A percentile compares a stretch with the other conserved stretches of the same genome.
These are phyloP conservation scores for Trematosphaeria pertusa DNA, from an alignment of 2,329 filamentous ascomycete species.

Conservation along the genomic window DNA sequence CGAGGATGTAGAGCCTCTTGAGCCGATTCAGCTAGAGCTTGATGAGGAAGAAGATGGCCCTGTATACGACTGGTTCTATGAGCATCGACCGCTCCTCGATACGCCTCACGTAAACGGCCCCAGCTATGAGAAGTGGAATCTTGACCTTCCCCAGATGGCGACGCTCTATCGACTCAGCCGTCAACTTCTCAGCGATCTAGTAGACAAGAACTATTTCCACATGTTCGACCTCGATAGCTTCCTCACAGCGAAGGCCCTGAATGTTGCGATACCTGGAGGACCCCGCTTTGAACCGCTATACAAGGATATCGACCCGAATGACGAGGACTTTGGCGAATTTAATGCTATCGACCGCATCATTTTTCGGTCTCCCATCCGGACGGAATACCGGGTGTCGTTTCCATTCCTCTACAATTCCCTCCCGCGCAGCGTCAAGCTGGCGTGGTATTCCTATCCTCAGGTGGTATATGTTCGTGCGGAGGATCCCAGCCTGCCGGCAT, in stretches of 20 bases:
- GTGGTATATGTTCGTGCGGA: slow-evolving; percentile 89
- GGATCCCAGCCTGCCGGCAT: slow-evolving; percentile 88
- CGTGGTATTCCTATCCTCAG: slow-evolving; percentile 94
- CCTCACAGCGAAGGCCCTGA: slow-evolving; percentile 93
- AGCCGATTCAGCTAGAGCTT: slow-evolving; percentile 98
- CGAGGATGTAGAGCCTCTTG: slow-evolving; percentile 95
- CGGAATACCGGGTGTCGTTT: slow-evolving; percentile 93
- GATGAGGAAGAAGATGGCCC: slow-evolving; percentile 91
- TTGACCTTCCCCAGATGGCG: slow-evolving; percentile 93
- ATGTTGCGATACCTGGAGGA: slow-evolving; percentile 96
- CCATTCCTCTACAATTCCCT: slow-evolving; percentile 97
- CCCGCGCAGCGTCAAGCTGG: slow-evolving; percentile 88
- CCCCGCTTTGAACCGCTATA: slow-evolving; percentile 96
- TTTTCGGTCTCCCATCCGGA: slow-evolving; percentile 92
- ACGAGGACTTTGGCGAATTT: slow-evolving; percentile 99
- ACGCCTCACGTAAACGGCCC: slow-evolving; percentile 94
- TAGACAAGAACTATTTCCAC: slow-evolving; percentile 97
- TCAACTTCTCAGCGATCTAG: slow-evolving; percentile 87
- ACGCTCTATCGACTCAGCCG: slow-evolving; percentile 90
- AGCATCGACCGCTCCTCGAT: slow-evolving; percentile 87
- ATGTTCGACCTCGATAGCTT: slow-evolving; percentile 97
- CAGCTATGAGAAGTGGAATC: slow-evolving; percentile 96
- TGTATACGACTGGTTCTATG: slow-evolving; percentile 97
- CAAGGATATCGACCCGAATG: slow-evolving; percentile 98
- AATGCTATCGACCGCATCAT: slow-evolving; percentile 99